A percentile compares a stretch with the other conserved stretches of the same genome.
These are phyloP conservation scores for Conoideocrella luteorostrata DNA, from an alignment of 2,329 filamentous ascomycete species.

Conservation along the genomic window DNA sequence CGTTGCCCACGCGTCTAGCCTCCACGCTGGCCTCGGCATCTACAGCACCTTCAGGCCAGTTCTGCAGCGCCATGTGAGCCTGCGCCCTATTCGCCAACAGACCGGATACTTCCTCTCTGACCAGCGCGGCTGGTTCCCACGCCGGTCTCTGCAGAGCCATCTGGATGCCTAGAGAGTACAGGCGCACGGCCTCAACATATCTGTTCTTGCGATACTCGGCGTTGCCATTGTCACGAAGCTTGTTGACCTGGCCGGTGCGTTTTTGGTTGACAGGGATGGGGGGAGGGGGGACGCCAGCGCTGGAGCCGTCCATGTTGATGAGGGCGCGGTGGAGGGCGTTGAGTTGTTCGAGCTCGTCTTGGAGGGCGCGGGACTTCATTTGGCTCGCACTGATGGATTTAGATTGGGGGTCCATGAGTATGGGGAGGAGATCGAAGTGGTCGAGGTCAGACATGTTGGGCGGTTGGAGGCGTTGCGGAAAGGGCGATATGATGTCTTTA, in stretches of 20 bases:
- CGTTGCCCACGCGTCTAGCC: conserved; percentile 77
- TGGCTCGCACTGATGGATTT: conserved; percentile 59
- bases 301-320: conserved; percentile 46
- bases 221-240: conserved; percentile 87
- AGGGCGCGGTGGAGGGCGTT: conserved; percentile 75
- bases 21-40: conserved; percentile 88
- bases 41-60: conserved; percentile 79
- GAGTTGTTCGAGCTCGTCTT: conserved; percentile 62
- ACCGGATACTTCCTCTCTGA: conserved; percentile 74
- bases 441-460: conserved; percentile 53
- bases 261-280: conserved; percentile 91
- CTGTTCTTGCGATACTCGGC: conserved; percentile 71
- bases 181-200: conserved; percentile 67
- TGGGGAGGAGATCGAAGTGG: conserved; percentile 74
- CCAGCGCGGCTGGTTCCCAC: conserved; percentile 82
- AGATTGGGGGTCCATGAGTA: conserved; percentile 73
- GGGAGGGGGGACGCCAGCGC: conserved; percentile 67
- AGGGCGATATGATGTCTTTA: no score
- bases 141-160: conserved; percentile 77
- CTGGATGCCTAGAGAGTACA: conserved; percentile 80
- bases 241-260: conserved; percentile 78
- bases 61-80: conserved; percentile 74
- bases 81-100: conserved; percentile 85
- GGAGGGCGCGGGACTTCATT: conserved; percentile 45
- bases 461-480: no score